A percentile compares a stretch with the other conserved stretches of the same genome.
These are phyloP conservation scores for Fusarium oxysporum DNA, from an alignment of 2,329 filamentous ascomycete species.

Conservation along the genomic window DNA sequence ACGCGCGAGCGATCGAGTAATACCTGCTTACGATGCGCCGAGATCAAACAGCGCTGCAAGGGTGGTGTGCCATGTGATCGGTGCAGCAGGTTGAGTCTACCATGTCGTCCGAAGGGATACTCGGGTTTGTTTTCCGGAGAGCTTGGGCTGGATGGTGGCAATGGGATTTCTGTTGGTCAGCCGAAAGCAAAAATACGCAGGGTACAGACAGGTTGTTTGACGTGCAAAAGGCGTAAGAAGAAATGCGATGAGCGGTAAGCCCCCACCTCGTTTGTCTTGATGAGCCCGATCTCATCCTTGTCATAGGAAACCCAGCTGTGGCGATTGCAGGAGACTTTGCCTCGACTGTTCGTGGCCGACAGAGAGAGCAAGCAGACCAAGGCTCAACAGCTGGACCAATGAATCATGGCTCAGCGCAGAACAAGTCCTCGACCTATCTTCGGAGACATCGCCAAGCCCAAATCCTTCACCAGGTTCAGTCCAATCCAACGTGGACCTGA, in stretches of 20 bases:
- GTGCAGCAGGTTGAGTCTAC: neutral
- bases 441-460: neutral
- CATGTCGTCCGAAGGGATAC: neutral
- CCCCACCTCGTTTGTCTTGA: rapidly evolving
- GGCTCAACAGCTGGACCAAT: neutral
- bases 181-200: neutral
- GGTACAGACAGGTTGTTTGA: constrained; percentile 5
- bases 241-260: constrained; percentile 8
- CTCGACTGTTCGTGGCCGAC: neutral
- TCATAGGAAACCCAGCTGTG: neutral
- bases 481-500: constrained; percentile 3
- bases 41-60: constrained; percentile 13
- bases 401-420: constrained; percentile 9
- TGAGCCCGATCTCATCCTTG: neutral
- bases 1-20: neutral
- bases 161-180: neutral
- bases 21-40: constrained; percentile 3
- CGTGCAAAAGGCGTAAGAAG: constrained; percentile 9
- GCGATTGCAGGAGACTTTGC: constrained; percentile 4
- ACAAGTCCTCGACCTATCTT: neutral
- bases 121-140: neutral
- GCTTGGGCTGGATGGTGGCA: neutral
- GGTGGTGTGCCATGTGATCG: neutral
- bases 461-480: neutral
- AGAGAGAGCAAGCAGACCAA: neutral